Percentiles rank a stretch among this genome's conserved stretches.
These are phyloP conservation scores for Isabelozyma heimii DNA, from an alignment of 805 yeast species.

Conservation along the genomic window DNA sequence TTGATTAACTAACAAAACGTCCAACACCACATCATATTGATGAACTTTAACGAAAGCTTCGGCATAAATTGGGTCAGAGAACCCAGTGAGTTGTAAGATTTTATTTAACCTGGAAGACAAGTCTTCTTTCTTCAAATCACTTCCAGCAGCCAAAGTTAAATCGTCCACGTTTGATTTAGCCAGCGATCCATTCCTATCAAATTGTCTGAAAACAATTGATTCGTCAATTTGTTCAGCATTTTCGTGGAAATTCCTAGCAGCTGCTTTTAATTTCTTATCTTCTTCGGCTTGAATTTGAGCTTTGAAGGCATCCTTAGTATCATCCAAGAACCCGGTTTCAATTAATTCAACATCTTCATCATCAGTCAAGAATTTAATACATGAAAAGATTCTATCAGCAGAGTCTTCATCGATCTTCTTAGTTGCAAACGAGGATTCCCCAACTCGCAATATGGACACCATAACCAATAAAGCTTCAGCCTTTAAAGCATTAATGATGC, in stretches of 20 bases:
- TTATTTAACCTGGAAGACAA: conserved; percentile 78
- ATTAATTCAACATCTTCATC: conserved; percentile 51
- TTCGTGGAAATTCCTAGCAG: conserved; percentile 56
- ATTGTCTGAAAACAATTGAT: conserved; percentile 74
- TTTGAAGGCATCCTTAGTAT: conserved; percentile 82
- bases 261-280: conserved; percentile 52
- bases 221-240: conserved; percentile 79
- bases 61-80: conserved; percentile 96
- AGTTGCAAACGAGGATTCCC: conserved; percentile 66
- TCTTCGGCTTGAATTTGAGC: conserved; percentile 63
- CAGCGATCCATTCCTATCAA: conserved; percentile 42
- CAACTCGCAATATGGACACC: conserved; percentile 88
- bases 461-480: conserved; percentile 93
- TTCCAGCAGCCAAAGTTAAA: conserved; percentile 49
- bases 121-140: conserved; percentile 52
- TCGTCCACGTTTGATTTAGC: conserved; percentile 48
- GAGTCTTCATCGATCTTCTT: conserved; percentile 94
- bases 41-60: conserved; percentile 96
- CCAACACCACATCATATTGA: conserved; percentile 93
- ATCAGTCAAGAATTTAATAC: conserved; percentile 75
- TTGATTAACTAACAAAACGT: conserved; percentile 91
- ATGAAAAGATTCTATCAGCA: conserved; percentile 88
- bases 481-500: conserved; percentile 73
- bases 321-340: conserved; percentile 76
- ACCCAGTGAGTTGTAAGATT: conserved; percentile 94